Conservation (phyloP, 176 grass and related monocot genomes). For the Triticum monococcum region DNA sequence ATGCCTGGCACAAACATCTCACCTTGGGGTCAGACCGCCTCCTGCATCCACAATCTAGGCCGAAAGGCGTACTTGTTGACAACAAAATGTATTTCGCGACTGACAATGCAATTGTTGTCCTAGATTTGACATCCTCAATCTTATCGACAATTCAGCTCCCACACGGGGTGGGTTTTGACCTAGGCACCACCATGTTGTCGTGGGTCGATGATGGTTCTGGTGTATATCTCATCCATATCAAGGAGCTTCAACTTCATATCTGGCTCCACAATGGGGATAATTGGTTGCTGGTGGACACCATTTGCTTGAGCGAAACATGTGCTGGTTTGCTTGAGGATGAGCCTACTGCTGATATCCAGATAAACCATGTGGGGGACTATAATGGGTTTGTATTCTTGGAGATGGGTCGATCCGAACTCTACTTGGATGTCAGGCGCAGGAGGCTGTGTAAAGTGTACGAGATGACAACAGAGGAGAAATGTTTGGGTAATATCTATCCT, state of each 20-base stretch:
- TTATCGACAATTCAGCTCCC: background rate
- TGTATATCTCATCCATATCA: background rate
- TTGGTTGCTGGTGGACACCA: background rate
- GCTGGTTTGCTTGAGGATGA: background rate
- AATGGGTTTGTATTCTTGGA: background rate
- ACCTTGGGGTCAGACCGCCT: background rate
- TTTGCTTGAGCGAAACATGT: background rate
- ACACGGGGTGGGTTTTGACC: background rate
- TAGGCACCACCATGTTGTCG: background rate
- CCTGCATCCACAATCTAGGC: background rate
- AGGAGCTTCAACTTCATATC: background rate
- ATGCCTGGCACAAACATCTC: background rate
- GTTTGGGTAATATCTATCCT: background rate
- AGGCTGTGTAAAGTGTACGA: background rate
- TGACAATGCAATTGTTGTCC: background rate
- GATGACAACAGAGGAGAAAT: background rate
- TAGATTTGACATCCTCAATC: background rate
- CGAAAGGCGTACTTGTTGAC: background rate
- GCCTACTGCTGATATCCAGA: background rate
- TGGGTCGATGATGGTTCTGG: background rate
- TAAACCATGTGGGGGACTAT: background rate
- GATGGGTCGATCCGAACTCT: background rate
- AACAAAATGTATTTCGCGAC: background rate
- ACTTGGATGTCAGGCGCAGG: background rate
- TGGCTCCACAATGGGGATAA: no score